Evolutionary conservation across 441 rosid genomes (phyloP).

Genomic region (Euphorbia schlechtendalii): DNA sequence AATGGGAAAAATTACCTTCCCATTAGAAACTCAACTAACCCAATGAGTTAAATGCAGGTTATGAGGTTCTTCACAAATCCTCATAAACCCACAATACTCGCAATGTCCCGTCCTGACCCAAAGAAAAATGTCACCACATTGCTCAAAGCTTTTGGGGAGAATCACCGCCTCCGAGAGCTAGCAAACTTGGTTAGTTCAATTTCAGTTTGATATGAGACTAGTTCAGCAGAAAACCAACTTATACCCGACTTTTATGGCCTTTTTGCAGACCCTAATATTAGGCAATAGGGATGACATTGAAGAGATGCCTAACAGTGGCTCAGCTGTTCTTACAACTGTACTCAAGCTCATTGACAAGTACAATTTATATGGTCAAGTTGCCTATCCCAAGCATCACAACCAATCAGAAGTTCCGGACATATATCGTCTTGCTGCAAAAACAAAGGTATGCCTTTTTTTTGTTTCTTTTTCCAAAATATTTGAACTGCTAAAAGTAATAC

Average conservation of each 20-base stretch:
- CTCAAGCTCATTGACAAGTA: slow-evolving; percentile 67
- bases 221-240: not conserved
- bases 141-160: slow-evolving; percentile 91
- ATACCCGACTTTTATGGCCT: slow-evolving; percentile 4
- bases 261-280: slow-evolving; percentile 55
- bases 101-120: slow-evolving; percentile 88
- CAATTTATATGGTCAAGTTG: slow-evolving; percentile 68
- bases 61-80: slow-evolving; percentile 93
- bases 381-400: slow-evolving; percentile 73
- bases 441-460: slow-evolving; percentile 36
- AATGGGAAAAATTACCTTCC: too few relatives aligned
- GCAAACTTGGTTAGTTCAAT: slow-evolving; percentile 65
- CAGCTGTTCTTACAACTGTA: slow-evolving; percentile 50
- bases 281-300: slow-evolving; percentile 73
- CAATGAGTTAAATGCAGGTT: slow-evolving; percentile 32
- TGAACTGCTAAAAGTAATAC: slow-evolving; percentile 24
- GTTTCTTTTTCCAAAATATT: slow-evolving; percentile 11
- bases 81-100: slow-evolving; percentile 88
- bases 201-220: slow-evolving; percentile 10
- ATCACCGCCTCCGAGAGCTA: slow-evolving; percentile 73
- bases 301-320: slow-evolving; percentile 57
- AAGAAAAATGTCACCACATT: slow-evolving; percentile 88
- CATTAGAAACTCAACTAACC: too few relatives aligned
- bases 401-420: slow-evolving; percentile 70
- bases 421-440: slow-evolving; percentile 66